Conservation (phyloP, 2,329 filamentous ascomycete genomes). For the Diplodia sapinea region DNA sequence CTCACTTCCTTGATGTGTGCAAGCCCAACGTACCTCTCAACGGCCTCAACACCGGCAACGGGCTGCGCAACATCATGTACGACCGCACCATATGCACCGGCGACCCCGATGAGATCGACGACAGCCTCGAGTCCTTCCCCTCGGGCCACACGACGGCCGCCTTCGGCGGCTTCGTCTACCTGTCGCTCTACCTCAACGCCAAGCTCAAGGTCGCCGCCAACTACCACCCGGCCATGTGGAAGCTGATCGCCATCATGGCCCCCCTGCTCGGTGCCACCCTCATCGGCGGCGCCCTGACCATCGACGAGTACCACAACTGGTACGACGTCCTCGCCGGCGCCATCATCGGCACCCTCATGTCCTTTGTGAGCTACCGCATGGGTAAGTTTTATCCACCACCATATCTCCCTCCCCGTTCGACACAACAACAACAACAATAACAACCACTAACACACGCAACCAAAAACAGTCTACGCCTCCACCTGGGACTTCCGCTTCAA, state of each 20-base stretch:
- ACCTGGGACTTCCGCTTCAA: conserved; percentile 73
- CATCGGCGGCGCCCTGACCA: conserved; percentile 72
- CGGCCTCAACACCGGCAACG: conserved; percentile 53
- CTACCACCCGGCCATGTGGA: conserved; percentile 77
- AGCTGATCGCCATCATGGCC: conserved; percentile 67
- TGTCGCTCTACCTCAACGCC: conserved; percentile 76
- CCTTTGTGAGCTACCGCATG: conserved; percentile 70
- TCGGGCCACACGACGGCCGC: conserved; percentile 76
- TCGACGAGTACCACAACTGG: conserved; percentile 74
- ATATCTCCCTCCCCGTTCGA: not conserved
- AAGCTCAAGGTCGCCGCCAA: conserved; percentile 78
- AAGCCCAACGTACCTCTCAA: conserved; percentile 62
- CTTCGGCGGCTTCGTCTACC: conserved; percentile 72
- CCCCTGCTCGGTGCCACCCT: conserved; percentile 71
- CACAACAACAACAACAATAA: not conserved
- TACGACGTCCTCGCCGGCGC: conserved; percentile 74
- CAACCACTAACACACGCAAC: not conserved
- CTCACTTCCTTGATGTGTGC: conserved; percentile 62
- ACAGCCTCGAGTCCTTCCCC: conserved; percentile 73
- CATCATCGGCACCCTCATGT: conserved; percentile 68
- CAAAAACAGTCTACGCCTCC: conserved; percentile 57
- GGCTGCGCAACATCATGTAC: conserved; percentile 68
- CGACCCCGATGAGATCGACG: conserved; percentile 67
- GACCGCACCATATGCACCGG: conserved; percentile 74
- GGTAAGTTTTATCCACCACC: conserved; percentile 39